Base-by-base conservation (phyloP, 495 filamentous ascomycete genomes). In the Penicillium desertorum region DNA sequence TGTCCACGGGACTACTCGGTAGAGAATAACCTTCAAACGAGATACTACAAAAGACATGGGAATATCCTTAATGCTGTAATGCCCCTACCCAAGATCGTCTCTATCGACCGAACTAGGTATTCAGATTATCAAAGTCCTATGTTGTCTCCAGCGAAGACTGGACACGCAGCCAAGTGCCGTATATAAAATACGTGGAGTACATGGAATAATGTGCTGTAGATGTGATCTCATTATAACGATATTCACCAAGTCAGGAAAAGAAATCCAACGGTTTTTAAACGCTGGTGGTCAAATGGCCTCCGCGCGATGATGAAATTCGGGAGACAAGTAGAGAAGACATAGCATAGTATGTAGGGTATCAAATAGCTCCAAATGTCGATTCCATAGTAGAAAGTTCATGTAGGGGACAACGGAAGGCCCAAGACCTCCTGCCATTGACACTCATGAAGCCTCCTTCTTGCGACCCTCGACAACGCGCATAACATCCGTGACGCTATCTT, bases 401-500 rank as follows among this genome's bases (percentile, higher is more conserved):
- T 47, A 20, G n/a, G 14, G 6, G 12, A 19, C 27, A 12, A 48
- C 17, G 16, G 36, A 29, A 4, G 20, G 5, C 23, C 25, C 16
- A 29, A 9, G 16, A 2, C n/a, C 27, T n/a, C 4, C n/a, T 12
- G 9, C 12, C 17, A 34, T 12, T 19, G 29, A 25, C 52, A 62
- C 10, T 44, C 51, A 45, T 32, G 56, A 45, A 47, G 22, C 6
- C 30, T 61, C 56, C 44, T 74, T 72, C 61, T 84, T 87, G 54
- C 88, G 80, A 58, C 84, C 79, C 73, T 95, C 88, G 39, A 96
- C 78, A 11, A 92, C 89, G 46, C 80, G 78, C 78, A 96, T 72
- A 45, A 96, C 87, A 80, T 96, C 92, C 16, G 80, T 78, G 43
- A 81, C 90, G 73, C 78, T 93, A 67, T 96, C 86, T 58, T 77